These are phyloP conservation scores for Hysterangium stoloniferum DNA, from an alignment of 768 basidiomycete genomes.

Conservation along the genomic window DNA sequence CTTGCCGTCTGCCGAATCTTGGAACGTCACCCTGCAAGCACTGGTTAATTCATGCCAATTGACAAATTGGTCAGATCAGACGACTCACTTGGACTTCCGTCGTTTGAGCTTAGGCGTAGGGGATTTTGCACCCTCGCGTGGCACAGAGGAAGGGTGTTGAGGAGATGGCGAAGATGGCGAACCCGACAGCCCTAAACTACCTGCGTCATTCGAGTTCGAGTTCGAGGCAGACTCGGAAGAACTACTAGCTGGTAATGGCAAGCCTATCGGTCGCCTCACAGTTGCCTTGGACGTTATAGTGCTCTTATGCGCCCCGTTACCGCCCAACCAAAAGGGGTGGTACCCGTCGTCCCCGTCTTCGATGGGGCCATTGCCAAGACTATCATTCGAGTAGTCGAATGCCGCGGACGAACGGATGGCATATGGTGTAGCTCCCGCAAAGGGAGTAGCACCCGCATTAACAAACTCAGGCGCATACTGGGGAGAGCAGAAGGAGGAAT, in stretches of 20 bases:
- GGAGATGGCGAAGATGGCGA: background rate
- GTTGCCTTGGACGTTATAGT: background rate
- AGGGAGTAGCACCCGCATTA: background rate
- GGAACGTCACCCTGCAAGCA: slow-evolving; percentile 45
- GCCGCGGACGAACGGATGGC: background rate
- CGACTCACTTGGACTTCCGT: slow-evolving; percentile 56
- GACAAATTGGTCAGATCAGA: background rate
- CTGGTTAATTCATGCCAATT: slow-evolving; percentile 12
- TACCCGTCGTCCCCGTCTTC: no score
- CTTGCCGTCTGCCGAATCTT: slow-evolving; percentile 63
- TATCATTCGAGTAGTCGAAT: background rate
- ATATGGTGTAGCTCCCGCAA: slow-evolving; percentile 4
- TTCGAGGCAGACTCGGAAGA: background rate
- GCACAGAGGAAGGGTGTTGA: slow-evolving; percentile 1
- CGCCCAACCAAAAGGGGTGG: no score
- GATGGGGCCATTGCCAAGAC: background rate
- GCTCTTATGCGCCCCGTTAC: background rate
- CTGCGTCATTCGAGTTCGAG: background rate
- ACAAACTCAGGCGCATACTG: no score
- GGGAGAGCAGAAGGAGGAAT: no score
- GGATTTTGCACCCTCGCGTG: slow-evolving; percentile 20
- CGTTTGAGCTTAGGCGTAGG: slow-evolving; percentile 41
- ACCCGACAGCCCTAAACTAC: background rate
- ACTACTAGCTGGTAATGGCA: background rate
- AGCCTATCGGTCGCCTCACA: background rate